phyloP scores from a whole-genome alignment of 2,329 filamentous ascomycete species.

The Neopestalotiopsis sp. region DNA sequence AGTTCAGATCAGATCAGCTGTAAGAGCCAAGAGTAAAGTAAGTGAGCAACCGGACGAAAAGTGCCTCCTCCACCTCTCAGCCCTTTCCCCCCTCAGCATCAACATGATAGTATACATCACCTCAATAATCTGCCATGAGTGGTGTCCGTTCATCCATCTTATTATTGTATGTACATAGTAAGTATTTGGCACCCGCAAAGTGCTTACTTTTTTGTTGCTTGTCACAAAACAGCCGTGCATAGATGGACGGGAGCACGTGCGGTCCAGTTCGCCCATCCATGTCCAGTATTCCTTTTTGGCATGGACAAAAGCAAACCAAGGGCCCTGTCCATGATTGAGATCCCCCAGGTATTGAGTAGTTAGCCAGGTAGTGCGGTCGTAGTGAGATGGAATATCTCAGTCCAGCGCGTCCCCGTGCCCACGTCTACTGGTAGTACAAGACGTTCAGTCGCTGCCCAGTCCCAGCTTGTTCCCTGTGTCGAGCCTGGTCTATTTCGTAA shows the following conservation, averaged over 20 bases:
- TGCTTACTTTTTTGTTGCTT: conserved; percentile 3
- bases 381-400: not conserved
- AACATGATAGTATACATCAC: not conserved
- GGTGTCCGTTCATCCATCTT: not conserved
- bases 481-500: not conserved
- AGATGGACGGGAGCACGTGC: not conserved
- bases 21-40: not conserved
- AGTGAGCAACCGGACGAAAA: not conserved
- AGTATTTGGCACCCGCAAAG: not conserved
- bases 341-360: not conserved
- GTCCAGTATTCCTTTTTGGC: not conserved
- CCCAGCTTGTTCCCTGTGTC: not conserved
- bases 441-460: not conserved
- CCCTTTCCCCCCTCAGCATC: not conserved
- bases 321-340: not conserved
- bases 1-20: not conserved
- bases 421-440: no score
- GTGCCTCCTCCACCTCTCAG: not conserved
- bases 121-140: no score
- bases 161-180: not conserved
- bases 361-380: not conserved
- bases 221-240: not conserved
- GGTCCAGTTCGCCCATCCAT: not conserved
- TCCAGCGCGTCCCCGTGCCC: no score
- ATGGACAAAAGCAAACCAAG: not conserved